These are phyloP conservation scores for Filobasidium wieringae DNA, from an alignment of 768 basidiomycete species.

Conservation along the genomic window DNA sequence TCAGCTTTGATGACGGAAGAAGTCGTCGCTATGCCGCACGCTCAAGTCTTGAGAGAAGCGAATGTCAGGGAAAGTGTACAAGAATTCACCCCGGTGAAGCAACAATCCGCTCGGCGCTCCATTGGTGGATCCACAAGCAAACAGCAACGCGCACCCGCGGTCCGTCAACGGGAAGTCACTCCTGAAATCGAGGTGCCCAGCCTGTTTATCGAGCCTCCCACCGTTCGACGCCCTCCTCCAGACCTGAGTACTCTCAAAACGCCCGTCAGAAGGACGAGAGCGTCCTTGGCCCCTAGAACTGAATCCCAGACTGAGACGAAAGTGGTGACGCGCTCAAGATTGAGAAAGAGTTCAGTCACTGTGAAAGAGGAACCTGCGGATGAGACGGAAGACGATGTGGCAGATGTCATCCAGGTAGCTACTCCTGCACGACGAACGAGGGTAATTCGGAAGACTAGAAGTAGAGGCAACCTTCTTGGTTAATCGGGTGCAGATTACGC, in stretches of 20 bases:
- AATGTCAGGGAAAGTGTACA: too few species aligned
- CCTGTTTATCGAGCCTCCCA: neutral
- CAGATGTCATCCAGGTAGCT: neutral
- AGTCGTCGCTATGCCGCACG: too few species aligned
- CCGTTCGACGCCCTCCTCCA: neutral
- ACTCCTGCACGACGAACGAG: neutral
- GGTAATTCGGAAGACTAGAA: neutral
- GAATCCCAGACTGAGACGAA: neutral
- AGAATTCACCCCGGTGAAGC: too few species aligned
- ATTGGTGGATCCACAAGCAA: too few species aligned
- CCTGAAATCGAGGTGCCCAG: neutral
- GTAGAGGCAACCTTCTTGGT: neutral
- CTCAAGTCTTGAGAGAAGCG: too few species aligned
- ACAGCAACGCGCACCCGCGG: too few species aligned
- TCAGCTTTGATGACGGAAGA: neutral
- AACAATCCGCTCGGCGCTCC: too few species aligned
- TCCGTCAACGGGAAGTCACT: neutral
- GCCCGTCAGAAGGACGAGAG: neutral
- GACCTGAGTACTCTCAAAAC: neutral
- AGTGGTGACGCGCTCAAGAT: neutral
- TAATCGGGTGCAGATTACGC: neutral
- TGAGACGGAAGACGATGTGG: neutral
- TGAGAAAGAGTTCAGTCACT: neutral
- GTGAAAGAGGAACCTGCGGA: neutral
- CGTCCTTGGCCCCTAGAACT: neutral